Percentiles rank a stretch among this genome's conserved stretches.
Evolutionary conservation across 2,329 filamentous ascomycete genomes (phyloP).

Genomic region (Verticillium longisporum): DNA sequence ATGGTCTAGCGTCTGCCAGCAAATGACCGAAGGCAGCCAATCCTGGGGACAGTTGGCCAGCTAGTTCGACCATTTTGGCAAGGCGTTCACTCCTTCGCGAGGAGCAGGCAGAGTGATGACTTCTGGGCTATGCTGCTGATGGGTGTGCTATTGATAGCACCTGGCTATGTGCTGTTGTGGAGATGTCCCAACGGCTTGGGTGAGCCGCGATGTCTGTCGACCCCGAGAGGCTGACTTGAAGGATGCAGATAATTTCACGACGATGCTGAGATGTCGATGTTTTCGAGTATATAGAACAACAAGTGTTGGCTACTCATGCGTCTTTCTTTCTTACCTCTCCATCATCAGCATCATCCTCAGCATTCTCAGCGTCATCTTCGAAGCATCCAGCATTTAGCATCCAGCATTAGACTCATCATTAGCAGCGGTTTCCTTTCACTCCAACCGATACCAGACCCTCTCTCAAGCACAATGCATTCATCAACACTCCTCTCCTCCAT

Average conservation of each 20-base stretch:
- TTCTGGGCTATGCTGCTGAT: background rate
- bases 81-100: background rate
- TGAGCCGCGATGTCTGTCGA: background rate
- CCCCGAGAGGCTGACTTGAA: background rate
- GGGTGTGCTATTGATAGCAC: background rate
- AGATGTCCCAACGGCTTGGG: background rate
- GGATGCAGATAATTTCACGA: background rate
- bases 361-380: background rate
- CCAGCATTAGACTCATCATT: background rate
- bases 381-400: background rate
- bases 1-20: background rate
- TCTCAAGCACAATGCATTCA: conserved; percentile 7
- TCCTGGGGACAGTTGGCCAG: background rate
- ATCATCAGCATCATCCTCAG: background rate
- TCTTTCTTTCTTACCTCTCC: background rate
- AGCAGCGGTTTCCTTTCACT: background rate
- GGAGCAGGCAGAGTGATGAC: background rate
- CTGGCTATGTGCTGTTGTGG: background rate
- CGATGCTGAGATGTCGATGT: background rate
- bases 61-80: background rate
- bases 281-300: background rate
- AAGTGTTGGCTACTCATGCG: background rate
- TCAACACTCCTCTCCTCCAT: conserved; percentile 7
- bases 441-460: background rate
- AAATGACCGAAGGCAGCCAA: background rate